These are phyloP conservation scores for Linaria vulgaris DNA, from an alignment of 257 asterid species.

Conservation along the genomic window DNA sequence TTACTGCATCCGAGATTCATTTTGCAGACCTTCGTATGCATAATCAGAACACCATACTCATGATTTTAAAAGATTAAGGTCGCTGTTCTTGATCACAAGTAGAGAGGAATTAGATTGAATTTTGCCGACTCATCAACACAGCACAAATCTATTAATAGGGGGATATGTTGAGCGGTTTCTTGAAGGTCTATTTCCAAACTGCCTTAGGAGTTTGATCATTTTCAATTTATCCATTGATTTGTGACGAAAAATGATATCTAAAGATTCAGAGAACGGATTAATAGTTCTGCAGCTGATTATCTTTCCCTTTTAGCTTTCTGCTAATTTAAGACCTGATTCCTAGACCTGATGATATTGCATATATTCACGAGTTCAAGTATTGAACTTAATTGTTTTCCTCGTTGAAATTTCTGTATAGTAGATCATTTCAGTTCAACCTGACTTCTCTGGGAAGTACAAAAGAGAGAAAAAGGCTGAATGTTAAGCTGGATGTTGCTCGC, in stretches of 20 bases:
- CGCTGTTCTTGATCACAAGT: too few species aligned
- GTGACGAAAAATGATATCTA: neutral
- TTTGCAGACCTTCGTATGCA: too few species aligned
- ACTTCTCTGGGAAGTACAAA: constrained; percentile 54
- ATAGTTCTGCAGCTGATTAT: too few species aligned
- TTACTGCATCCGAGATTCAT: too few species aligned
- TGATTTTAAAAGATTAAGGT: too few species aligned
- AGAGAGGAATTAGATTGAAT: too few species aligned
- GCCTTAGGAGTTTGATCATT: neutral
- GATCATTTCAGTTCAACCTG: constrained; percentile 46
- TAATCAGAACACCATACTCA: too few species aligned
- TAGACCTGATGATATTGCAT: constrained; percentile 25
- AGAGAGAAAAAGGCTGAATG: constrained; percentile 43
- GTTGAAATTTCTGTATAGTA: constrained; percentile 49
- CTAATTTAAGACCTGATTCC: constrained; percentile 22
- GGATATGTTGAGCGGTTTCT: too few species aligned
- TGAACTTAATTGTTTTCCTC: constrained; percentile 48
- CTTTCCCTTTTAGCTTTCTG: too few species aligned
- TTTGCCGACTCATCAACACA: too few species aligned
- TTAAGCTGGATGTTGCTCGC: constrained; percentile 47
- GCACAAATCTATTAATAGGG: too few species aligned
- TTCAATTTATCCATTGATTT: neutral
- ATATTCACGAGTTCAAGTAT: constrained; percentile 28
- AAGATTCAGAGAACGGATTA: too few species aligned
- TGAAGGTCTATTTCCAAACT: neutral